Conservation (phyloP, 192 early-diverging fungal species). For the Podila clonocystis region DNA sequence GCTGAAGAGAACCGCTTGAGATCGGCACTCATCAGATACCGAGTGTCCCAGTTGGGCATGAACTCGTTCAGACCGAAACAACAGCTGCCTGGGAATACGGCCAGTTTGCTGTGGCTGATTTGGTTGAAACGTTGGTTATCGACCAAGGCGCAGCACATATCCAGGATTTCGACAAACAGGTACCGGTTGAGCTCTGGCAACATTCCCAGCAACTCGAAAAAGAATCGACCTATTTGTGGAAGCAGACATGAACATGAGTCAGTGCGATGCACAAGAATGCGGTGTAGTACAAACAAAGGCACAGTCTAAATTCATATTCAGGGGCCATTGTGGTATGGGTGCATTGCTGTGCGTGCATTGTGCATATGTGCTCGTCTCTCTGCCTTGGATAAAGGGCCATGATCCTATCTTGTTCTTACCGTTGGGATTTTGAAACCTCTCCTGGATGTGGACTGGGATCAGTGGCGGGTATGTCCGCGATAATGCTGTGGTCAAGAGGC, state of each 20-base stretch:
- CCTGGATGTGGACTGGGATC: constrained; percentile 43
- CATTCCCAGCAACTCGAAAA: constrained; percentile 44
- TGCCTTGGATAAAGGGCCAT: no score
- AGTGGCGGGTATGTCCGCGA: constrained; percentile 43
- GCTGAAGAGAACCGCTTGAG: constrained; percentile 25
- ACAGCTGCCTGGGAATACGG: constrained; percentile 37
- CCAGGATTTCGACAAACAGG: constrained; percentile 45
- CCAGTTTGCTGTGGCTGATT: constrained; percentile 38
- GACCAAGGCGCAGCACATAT: constrained; percentile 41
- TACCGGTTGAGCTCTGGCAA: constrained; percentile 45
- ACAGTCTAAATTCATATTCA: no score
- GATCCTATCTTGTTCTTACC: constrained; percentile 14
- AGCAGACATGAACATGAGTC: not conserved
- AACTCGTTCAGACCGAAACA: constrained; percentile 42
- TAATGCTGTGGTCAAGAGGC: constrained; percentile 39
- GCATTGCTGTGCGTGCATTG: not conserved
- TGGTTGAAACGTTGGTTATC: constrained; percentile 40
- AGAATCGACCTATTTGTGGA: constrained; percentile 29
- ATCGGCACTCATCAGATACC: constrained; percentile 29
- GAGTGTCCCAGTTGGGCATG: constrained; percentile 42
- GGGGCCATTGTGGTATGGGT: not conserved
- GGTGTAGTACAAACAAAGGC: not conserved
- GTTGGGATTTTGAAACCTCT: constrained; percentile 50
- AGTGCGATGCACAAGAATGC: not conserved
- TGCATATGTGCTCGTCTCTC: no score